Evolutionary conservation across 768 basidiomycete species (phyloP).

Genomic region (Kwoniella dejecticola): DNA sequence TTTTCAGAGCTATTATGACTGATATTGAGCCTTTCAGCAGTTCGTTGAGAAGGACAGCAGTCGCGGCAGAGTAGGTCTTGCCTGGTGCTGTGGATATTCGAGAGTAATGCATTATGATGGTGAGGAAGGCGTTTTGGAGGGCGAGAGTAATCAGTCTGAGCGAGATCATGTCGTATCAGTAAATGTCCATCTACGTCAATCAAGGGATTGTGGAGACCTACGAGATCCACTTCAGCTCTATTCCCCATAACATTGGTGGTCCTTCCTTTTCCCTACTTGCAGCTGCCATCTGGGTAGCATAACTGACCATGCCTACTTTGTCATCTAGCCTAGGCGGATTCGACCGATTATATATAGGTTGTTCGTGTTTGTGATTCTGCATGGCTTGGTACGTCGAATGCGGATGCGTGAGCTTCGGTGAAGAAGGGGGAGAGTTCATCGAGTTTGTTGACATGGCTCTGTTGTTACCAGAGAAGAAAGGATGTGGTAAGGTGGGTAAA

Average conservation of each 20-base stretch:
- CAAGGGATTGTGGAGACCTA: constrained; percentile 32
- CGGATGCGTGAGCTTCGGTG: constrained; percentile 31
- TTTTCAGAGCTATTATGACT: constrained; percentile 72
- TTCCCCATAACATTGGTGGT: constrained; percentile 45
- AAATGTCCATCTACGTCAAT: constrained; percentile 11
- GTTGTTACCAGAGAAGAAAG: constrained; percentile 29
- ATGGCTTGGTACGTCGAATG: constrained; percentile 34
- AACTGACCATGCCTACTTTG: constrained; percentile 20
- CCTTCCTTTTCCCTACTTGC: constrained; percentile 25
- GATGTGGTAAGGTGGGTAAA: constrained; percentile 43
- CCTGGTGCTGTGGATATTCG: constrained; percentile 76
- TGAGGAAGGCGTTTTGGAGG: constrained; percentile 85
- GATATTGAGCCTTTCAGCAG: constrained; percentile 89
- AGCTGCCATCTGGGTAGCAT: constrained; percentile 12
- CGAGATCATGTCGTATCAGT: neutral
- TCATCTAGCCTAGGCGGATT: constrained; percentile 29
- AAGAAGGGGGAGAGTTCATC: constrained; percentile 35
- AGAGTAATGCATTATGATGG: constrained; percentile 96
- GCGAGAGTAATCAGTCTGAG: constrained; percentile 62
- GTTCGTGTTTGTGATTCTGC: constrained; percentile 9
- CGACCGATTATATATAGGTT: constrained; percentile 13
- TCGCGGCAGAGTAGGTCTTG: constrained; percentile 83
- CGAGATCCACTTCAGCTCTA: constrained; percentile 56
- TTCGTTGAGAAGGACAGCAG: constrained; percentile 92
- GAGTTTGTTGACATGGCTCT: constrained; percentile 30